Percentiles rank a stretch among this genome's conserved stretches.
Conservation (phyloP, 345 rosid genomes). For the Mangifera indica region DNA sequence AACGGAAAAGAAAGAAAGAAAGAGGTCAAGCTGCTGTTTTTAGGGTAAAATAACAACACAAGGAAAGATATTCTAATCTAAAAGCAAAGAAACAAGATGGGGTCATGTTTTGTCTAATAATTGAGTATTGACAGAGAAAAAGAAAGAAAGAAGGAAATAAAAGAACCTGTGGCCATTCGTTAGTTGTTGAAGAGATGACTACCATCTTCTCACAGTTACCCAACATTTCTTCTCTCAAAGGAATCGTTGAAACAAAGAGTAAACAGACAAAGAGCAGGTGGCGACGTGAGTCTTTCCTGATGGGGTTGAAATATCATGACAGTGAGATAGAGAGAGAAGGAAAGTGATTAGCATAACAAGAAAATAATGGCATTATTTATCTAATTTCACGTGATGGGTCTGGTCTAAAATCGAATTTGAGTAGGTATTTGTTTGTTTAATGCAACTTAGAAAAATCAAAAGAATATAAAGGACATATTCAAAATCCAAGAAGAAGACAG, state of each 20-base stretch:
- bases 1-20: slow-evolving; percentile 20
- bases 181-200: slow-evolving; percentile 56
- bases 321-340: not conserved
- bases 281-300: slow-evolving; percentile 46
- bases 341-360: slow-evolving; percentile 12
- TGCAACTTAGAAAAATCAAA: not conserved
- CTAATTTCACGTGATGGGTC: slow-evolving; percentile 47
- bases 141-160: slow-evolving; percentile 29
- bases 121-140: slow-evolving; percentile 26
- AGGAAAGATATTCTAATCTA: slow-evolving; percentile 47
- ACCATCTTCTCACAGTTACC: slow-evolving; percentile 57
- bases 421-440: not conserved
- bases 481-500: slow-evolving; percentile 48
- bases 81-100: slow-evolving; percentile 55
- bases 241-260: slow-evolving; percentile 65
- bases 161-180: slow-evolving; percentile 63
- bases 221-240: slow-evolving; percentile 47
- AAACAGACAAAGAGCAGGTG: slow-evolving; percentile 72
- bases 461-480: slow-evolving; percentile 31
- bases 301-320: slow-evolving; percentile 24
- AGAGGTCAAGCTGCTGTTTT: slow-evolving; percentile 23
- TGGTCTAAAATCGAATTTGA: slow-evolving; percentile 20
- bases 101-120: slow-evolving; percentile 50
- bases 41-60: slow-evolving; percentile 33
- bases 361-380: slow-evolving; percentile 7